These are phyloP conservation scores for Tubosaeta sp. DNA, from an alignment of 768 basidiomycete species.

Conservation along the genomic window DNA sequence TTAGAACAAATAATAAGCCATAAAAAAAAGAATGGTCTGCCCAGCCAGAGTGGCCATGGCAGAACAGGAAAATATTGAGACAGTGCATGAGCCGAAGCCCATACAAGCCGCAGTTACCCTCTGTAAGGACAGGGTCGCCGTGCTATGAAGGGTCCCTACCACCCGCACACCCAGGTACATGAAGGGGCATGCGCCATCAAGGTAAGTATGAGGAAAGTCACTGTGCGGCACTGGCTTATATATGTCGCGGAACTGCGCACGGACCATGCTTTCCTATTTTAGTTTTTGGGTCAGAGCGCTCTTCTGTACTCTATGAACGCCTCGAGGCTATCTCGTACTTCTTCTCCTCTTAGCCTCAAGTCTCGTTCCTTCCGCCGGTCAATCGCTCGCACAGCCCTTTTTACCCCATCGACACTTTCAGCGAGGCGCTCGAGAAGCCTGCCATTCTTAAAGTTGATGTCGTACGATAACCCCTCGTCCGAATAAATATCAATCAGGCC, in stretches of 20 bases:
- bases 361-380: constrained; percentile 65
- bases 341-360: constrained; percentile 65
- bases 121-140: constrained; percentile 68
- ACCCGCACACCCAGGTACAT: constrained; percentile 49
- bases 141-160: constrained; percentile 57
- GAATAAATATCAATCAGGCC: constrained; percentile 92
- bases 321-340: constrained; percentile 68
- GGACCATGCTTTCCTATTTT: constrained; percentile 19
- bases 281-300: constrained; percentile 35
- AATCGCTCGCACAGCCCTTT: constrained; percentile 57
- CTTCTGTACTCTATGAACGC: constrained; percentile 74
- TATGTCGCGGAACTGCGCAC: constrained; percentile 24
- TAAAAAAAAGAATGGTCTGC: constrained; percentile 44
- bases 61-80: constrained; percentile 73
- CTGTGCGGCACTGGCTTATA: constrained; percentile 20
- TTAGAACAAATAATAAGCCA: constrained; percentile 30
- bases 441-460: constrained; percentile 72
- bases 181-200: constrained; percentile 54
- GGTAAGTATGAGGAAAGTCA: constrained; percentile 45
- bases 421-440: constrained; percentile 52
- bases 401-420: constrained; percentile 58
- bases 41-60: constrained; percentile 62
- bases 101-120: constrained; percentile 57
- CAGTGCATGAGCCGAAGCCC: constrained; percentile 68
- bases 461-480: constrained; percentile 77